Evolutionary conservation across 148 eudicot species (phyloP), one percentile per base, ranked within the genome.

Genomic region (Heliamphora exappendiculata): DNA sequence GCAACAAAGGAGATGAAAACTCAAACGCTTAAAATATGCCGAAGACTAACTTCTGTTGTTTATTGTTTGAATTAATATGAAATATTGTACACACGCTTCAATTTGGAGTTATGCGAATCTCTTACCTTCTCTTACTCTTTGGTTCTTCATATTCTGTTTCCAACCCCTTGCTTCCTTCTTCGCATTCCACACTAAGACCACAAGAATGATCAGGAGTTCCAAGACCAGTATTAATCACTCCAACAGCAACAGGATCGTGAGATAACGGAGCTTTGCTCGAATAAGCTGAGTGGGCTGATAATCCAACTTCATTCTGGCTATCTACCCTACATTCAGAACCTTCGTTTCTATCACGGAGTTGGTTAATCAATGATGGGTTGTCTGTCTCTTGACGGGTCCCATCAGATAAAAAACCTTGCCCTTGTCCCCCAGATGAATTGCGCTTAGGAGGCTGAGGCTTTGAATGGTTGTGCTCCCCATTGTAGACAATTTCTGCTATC

Each of bases 401-500:
- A 75, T 78, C 79, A 64, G 70, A 54, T 20, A 70, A 70, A 72
- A 68, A 63, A 24, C 73, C 82, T 74, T 63, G 86, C 44, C 70
- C 85, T 60, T 86, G 88, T 37, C 76, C 81, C 42, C 75, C 85
- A 33, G 85, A 59, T 9, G 74, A 44, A 76, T 78, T 85, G 73
- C 84, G 82, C 67, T 86, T 87, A 16, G 79, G 84, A 51, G 85
- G 83, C 64, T 84, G 87, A 55, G 97, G 97, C 83, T 89, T 92
- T 31, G 85, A 72, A 75, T 95, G 98, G 82, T 79, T 89, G 75
- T 95, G 98, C 79, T 95, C 98, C 33, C 98, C 98, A 51, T 88
- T 89, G 81, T 95, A 95, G 9, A 95, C 97, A 44, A 91, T 91
- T 82, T 95, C 98, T 2, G 94, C 91, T 79, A 95, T 89, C 47